phyloP scores from a whole-genome alignment of 345 rosid species.

The Arabis hirsuta region DNA sequence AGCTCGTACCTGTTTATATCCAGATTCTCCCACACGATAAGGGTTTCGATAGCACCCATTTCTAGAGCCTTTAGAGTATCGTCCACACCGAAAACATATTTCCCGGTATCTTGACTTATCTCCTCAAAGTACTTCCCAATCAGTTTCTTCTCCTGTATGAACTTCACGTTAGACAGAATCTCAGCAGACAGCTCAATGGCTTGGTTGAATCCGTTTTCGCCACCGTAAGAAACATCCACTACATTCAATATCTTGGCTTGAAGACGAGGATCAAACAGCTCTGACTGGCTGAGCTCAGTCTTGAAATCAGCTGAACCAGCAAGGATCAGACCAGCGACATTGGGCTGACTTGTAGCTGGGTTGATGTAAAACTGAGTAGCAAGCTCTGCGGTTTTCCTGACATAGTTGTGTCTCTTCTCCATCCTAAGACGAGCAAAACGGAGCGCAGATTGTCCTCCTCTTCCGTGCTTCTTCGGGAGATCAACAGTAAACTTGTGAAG shows the following conservation, averaged over 20 bases:
- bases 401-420: slow-evolving; percentile 95
- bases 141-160: slow-evolving; percentile 90
- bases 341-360: slow-evolving; percentile 93
- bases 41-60: slow-evolving; percentile 91
- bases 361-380: slow-evolving; percentile 91
- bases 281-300: slow-evolving; percentile 93
- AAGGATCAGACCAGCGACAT: slow-evolving; percentile 85
- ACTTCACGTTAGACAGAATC: slow-evolving; percentile 86
- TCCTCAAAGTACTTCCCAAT: slow-evolving; percentile 95
- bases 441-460: slow-evolving; percentile 97
- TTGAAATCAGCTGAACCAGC: slow-evolving; percentile 98
- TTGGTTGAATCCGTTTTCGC: slow-evolving; percentile 92
- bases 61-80: slow-evolving; percentile 86
- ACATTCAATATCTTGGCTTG: slow-evolving; percentile 92
- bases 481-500: slow-evolving; percentile 91
- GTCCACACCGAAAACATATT: slow-evolving; percentile 85
- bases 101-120: slow-evolving; percentile 93
- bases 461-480: slow-evolving; percentile 92
- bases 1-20: slow-evolving; percentile 72
- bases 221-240: slow-evolving; percentile 93
- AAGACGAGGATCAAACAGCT: slow-evolving; percentile 94
- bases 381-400: slow-evolving; percentile 93
- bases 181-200: slow-evolving; percentile 91
- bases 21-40: slow-evolving; percentile 92
- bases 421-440: slow-evolving; percentile 94